A percentile compares a stretch with the other conserved stretches of the same genome.
Evolutionary conservation across 495 filamentous ascomycete genomes (phyloP).

Genomic region (Tuber borchii): DNA sequence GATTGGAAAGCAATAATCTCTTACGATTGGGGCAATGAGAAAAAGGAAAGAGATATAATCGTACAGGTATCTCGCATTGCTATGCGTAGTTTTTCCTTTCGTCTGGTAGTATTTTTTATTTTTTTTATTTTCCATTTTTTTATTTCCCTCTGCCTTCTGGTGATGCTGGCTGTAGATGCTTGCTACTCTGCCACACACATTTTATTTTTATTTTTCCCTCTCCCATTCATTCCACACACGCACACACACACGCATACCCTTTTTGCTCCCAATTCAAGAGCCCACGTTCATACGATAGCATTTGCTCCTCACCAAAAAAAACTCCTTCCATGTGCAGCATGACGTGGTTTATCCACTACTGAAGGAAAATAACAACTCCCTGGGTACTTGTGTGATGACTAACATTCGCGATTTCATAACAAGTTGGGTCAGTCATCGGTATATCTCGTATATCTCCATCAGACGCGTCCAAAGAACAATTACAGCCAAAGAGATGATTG

Average conservation of each 20-base stretch:
- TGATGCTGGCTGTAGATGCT: not conserved
- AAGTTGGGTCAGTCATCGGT: not conserved
- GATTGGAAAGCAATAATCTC: not conserved
- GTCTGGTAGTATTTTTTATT: not conserved
- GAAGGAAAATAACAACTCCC: not conserved
- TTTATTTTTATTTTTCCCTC: slow-evolving; percentile 1
- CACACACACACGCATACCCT: slow-evolving; percentile 3
- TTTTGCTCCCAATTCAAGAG: not conserved
- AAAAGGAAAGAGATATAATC: not conserved
- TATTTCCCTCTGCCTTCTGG: not conserved
- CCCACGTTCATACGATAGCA: not conserved
- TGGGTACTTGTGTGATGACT: not conserved
- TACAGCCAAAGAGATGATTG: not conserved
- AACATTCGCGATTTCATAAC: not conserved
- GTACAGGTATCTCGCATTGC: not conserved
- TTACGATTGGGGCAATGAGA: not conserved
- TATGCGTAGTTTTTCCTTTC: not conserved
- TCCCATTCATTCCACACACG: not conserved
- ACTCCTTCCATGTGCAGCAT: not conserved
- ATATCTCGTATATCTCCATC: not conserved
- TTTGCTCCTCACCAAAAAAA: slow-evolving; percentile 2
- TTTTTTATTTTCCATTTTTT: not conserved
- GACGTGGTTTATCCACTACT: slow-evolving; percentile 20
- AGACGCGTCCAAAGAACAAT: not conserved
- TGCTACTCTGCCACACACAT: not conserved